A percentile compares a stretch with the other conserved stretches of the same genome.
Evolutionary conservation across 2,329 filamentous ascomycete genomes (phyloP).

Genomic region (Trematosphaeria pertusa): DNA sequence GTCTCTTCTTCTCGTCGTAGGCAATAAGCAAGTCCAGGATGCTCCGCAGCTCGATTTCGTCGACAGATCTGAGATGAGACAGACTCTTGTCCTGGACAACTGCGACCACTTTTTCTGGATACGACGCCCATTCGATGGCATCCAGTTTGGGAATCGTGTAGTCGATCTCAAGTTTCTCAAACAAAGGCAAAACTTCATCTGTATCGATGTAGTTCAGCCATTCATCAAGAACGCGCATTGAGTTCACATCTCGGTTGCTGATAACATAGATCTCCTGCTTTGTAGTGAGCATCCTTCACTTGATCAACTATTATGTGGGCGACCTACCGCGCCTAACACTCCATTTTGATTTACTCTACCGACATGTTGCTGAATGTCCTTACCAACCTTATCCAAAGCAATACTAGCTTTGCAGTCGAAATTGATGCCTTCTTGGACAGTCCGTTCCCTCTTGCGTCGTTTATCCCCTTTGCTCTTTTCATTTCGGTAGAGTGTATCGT

Average conservation of each 20-base stretch:
- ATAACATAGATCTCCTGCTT: constrained; percentile 53
- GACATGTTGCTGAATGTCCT: constrained; percentile 45
- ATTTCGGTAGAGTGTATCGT: constrained; percentile 42
- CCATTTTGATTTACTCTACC: constrained; percentile 47
- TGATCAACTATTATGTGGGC: no score
- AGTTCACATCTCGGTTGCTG: constrained; percentile 50
- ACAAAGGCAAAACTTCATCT: constrained; percentile 46
- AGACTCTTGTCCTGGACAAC: constrained; percentile 30
- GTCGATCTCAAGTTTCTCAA: constrained; percentile 41
- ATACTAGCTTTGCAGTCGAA: constrained; percentile 46
- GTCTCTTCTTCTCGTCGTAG: constrained; percentile 21
- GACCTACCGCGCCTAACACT: constrained; percentile 48
- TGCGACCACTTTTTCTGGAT: constrained; percentile 19
- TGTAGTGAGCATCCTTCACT: constrained; percentile 12
- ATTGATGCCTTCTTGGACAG: constrained; percentile 32
- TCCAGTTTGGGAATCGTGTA: constrained; percentile 41
- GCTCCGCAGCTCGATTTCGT: constrained; percentile 22
- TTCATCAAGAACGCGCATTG: constrained; percentile 47
- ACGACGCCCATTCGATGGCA: constrained; percentile 30
- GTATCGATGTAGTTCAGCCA: constrained; percentile 53
- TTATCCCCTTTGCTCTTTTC: constrained; percentile 27
- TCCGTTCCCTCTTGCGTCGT: constrained; percentile 31
- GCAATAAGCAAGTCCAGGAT: constrained; percentile 27
- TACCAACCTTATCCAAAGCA: constrained; percentile 50
- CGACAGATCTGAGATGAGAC: constrained; percentile 16